Evolutionary conservation across 805 yeast species (phyloP).

Genomic region (Candida xiaguanensis): DNA sequence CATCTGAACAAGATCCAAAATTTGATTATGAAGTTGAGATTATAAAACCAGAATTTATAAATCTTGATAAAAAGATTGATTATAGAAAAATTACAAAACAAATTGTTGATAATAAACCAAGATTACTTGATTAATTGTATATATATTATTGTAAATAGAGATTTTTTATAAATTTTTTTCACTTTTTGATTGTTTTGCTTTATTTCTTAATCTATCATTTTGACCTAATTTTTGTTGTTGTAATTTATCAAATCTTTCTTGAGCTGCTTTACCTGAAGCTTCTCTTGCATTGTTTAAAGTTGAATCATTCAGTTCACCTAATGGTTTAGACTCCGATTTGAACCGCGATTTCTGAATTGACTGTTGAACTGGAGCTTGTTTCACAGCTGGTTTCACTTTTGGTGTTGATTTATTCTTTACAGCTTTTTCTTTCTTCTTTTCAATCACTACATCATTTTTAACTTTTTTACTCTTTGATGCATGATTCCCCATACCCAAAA

Average conservation of each 20-base stretch:
- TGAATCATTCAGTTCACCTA: neutral
- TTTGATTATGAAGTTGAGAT: conserved; percentile 17
- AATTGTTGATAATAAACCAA: conserved; percentile 12
- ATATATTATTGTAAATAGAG: conserved; percentile 2
- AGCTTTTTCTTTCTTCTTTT: neutral
- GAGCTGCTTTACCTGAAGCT: conserved; percentile 42
- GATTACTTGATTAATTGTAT: conserved; percentile 2
- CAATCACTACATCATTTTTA: neutral
- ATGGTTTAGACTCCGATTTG: conserved; percentile 2
- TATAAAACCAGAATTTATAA: conserved; percentile 19
- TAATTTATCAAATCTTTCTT: conserved; percentile 26
- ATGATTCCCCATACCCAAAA: conserved; percentile 4
- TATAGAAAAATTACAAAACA: conserved; percentile 19
- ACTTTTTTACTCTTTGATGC: conserved; percentile 2
- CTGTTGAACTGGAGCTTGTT: neutral
- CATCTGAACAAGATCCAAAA: conserved; percentile 16
- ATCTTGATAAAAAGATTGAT: conserved; percentile 26
- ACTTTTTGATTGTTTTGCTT: conserved; percentile 6
- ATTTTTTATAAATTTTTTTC: neutral
- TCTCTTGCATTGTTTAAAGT: conserved; percentile 14
- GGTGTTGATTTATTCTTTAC: neutral
- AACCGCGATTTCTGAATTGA: neutral
- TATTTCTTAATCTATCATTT: conserved; percentile 24
- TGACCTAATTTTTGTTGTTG: conserved; percentile 26
- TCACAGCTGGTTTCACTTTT: neutral